Evolutionary conservation across 2,329 filamentous ascomycete genomes (phyloP).

Genomic region (Colletotrichum euphorbiae): DNA sequence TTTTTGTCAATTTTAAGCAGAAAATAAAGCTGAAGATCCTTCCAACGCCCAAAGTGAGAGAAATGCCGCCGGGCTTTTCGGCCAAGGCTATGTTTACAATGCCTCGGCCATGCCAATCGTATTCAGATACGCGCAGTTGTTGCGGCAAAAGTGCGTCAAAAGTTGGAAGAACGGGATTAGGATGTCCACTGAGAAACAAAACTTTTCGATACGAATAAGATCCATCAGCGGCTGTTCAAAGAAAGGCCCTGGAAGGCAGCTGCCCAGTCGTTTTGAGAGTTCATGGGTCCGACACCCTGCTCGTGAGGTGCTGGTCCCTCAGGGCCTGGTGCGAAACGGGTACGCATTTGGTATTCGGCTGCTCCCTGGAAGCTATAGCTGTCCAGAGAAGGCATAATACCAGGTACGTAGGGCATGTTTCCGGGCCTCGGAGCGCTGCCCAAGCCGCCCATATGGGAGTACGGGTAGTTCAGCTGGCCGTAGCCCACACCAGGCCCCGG

Average conservation of each 20-base stretch:
- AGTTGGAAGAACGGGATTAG: constrained; percentile 17
- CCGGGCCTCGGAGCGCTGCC: constrained; percentile 50
- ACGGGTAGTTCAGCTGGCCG: constrained; percentile 52
- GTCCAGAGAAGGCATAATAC: constrained; percentile 56
- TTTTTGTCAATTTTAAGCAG: constrained; percentile 34
- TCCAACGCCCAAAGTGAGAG: constrained; percentile 33
- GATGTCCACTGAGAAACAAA: not conserved
- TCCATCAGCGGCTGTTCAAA: constrained; percentile 69
- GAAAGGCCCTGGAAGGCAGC: constrained; percentile 77
- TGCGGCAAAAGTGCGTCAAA: constrained; percentile 9
- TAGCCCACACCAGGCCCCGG: constrained; percentile 53
- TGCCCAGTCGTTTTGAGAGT: constrained; percentile 68
- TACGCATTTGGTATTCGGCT: constrained; percentile 61
- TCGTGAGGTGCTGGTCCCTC: constrained; percentile 49
- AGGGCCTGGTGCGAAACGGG: constrained; percentile 59
- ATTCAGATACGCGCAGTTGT: constrained; percentile 16
- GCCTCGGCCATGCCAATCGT: constrained; percentile 22
- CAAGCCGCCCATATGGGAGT: constrained; percentile 41
- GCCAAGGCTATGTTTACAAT: constrained; percentile 33
- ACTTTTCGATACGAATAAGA: not conserved
- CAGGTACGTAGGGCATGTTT: constrained; percentile 52
- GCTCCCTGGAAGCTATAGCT: constrained; percentile 56
- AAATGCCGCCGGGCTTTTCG: constrained; percentile 15
- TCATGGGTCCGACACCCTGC: constrained; percentile 21
- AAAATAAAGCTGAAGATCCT: not conserved